These are phyloP conservation scores for Passiflora organensis DNA, from an alignment of 345 rosid species.

Conservation along the genomic window DNA sequence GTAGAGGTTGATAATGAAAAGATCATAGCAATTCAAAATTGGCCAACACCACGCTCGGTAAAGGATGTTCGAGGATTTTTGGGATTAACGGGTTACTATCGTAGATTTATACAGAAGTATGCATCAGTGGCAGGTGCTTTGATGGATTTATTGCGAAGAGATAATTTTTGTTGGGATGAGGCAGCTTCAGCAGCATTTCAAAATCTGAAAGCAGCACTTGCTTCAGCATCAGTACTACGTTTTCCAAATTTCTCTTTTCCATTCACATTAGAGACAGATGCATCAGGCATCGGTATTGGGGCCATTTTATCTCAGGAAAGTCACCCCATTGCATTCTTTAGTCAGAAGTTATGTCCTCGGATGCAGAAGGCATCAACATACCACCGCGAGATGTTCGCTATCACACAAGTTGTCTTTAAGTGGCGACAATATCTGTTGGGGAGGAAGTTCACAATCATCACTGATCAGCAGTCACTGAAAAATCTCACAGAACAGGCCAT, in stretches of 20 bases:
- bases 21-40: neutral
- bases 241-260: neutral
- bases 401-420: neutral
- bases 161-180: neutral
- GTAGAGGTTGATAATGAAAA: neutral
- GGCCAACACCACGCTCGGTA: neutral
- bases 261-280: neutral
- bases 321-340: too few species aligned
- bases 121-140: neutral
- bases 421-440: neutral
- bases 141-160: neutral
- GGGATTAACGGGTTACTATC: neutral
- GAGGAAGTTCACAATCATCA: too few species aligned
- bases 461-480: too few species aligned
- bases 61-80: neutral
- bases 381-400: neutral
- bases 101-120: too few species aligned
- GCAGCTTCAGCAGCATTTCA: neutral
- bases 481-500: too few species aligned
- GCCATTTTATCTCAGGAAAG: neutral
- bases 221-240: neutral
- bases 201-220: neutral
- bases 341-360: neutral
- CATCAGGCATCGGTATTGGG: neutral
- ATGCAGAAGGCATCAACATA: neutral